Evolutionary conservation across 2,329 filamentous ascomycete genomes (phyloP), one percentile per base, ranked within the genome.

Genomic region (Colletotrichum sp.): DNA sequence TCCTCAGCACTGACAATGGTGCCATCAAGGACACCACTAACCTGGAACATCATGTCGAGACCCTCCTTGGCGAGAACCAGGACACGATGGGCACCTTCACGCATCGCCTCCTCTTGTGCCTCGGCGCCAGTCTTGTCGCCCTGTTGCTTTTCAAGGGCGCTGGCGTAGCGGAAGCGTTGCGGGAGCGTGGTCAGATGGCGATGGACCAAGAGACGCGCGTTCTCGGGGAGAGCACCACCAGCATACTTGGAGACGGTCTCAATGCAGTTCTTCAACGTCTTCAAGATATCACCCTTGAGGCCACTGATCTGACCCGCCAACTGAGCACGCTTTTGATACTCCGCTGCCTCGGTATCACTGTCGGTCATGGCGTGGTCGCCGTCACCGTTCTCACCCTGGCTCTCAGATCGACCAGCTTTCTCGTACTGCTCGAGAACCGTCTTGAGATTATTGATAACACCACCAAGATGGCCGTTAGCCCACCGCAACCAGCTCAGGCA

Each of bases 31-130:
- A 98, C 95, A 7, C 93, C 92, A 55, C 93, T 97, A 66, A 99
- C 95, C 83, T 98, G 96, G 1, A 92, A 91, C 90, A 99, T 96
- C 94, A 99, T 98, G 80, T 98, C 96, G 16, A 99, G 88, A 0
- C 96, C 95, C 83, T 99, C 96, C 81, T 94, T 94, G 8, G 96
- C 96, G 68, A 99, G 92, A 2, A 97, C 92, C 15, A 99, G 87
- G 72, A 98, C 96, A 55, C 94, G 90, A 79, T 96, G 93, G 0
- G 95, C 96, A 68, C 89, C 89, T 30, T 93, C 90, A 3, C 86
- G 85, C 15, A 87, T 84, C 62, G 87, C 85, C 70, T 84, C 83
- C 70, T 89, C 87, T 30, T 83, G 83, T n/a, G 78, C 79, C 67
- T 74, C 69, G 8, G 75, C 78, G 24, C 83, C 83, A 10, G 79